These are phyloP conservation scores for Sugiyamaella americana DNA, from an alignment of 805 yeast genomes.

Conservation along the genomic window DNA sequence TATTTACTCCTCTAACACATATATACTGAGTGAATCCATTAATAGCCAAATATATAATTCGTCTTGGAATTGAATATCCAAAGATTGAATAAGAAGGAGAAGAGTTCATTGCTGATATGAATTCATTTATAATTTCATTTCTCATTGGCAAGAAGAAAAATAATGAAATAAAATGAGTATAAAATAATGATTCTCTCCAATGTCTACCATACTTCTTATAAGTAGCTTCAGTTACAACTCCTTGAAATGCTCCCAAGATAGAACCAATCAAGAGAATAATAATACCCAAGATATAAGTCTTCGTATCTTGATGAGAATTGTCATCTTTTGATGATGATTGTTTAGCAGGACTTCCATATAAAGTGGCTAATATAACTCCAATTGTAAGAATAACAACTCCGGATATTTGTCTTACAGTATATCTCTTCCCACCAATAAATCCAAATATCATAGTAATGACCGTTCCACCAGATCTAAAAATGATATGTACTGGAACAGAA, in stretches of 20 bases:
- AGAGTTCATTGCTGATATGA: slow-evolving; percentile 22
- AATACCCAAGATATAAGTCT: slow-evolving; percentile 34
- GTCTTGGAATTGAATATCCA: slow-evolving; percentile 25
- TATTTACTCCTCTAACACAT: slow-evolving; percentile 65
- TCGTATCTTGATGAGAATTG: not conserved
- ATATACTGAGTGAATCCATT: slow-evolving; percentile 51
- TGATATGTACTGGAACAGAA: slow-evolving; percentile 61
- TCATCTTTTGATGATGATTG: slow-evolving; percentile 7
- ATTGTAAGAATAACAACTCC: slow-evolving; percentile 47
- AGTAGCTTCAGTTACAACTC: slow-evolving; percentile 50
- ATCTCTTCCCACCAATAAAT: slow-evolving; percentile 41
- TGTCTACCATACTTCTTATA: slow-evolving; percentile 46
- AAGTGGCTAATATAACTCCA: slow-evolving; percentile 47
- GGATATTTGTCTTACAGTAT: slow-evolving; percentile 40
- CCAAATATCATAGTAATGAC: slow-evolving; percentile 58
- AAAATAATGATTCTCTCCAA: slow-evolving; percentile 64
- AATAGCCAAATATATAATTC: slow-evolving; percentile 30
- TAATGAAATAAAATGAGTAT: slow-evolving; percentile 49
- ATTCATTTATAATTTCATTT: slow-evolving; percentile 32
- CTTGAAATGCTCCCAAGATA: slow-evolving; percentile 48
- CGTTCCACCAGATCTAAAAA: slow-evolving; percentile 59
- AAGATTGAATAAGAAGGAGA: slow-evolving; percentile 11
- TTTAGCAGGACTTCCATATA: slow-evolving; percentile 17
- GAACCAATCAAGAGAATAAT: slow-evolving; percentile 43
- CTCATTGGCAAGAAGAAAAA: slow-evolving; percentile 44